Base-by-base conservation (phyloP, 2,329 filamentous ascomycete species). In the Hymenoscyphus fructigenus region DNA sequence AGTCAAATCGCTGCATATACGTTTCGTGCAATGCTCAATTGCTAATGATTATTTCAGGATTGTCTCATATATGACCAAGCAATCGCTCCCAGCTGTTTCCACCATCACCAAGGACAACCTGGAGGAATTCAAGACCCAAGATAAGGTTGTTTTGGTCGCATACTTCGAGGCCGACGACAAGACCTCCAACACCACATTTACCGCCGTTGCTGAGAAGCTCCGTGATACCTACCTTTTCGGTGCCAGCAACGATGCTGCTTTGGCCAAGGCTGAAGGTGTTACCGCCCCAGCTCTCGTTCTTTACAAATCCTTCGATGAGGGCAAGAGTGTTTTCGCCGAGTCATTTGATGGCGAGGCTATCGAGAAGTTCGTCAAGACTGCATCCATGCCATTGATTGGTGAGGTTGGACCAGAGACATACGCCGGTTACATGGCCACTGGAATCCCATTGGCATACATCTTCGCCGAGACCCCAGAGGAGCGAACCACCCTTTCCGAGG, bases 381-480 rank as follows among this genome's bases (percentile, higher is more conserved):
- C 93, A 67, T 88, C 93, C 72, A 96, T 91, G 66, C 95, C 95
- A 69, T 84, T 99, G 75, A 89, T 99, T 71, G 95, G 95, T 68
- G 95, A 97, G 83, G 91, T 99, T 73, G 94, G 94, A 74, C 95
- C 95, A 68, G 95, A 98, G 80, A 99, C 95, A 70, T 99, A 99
- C 84, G 85, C 91, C 67, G 88, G 85, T 76, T 99, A 99, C 86
- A 99, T 98, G 91, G 88, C 89, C 62, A 87, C 94, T 72, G 93
- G 92, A 71, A 85, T 98, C 72, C 95, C 95, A 67, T 89, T 99
- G 69, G 95, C 93, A 70, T 99, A 98, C 83, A 96, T 99, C 82
- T 98, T 99, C 81, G 89, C 94, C 70, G 93, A 97, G 83, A 93
- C 91, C 57, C 78, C 86, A 32, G 94, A 98, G 82, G 93, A 97